Evolutionary conservation across 1,284 basidiomycete genomes (phyloP).

Genomic region (Cutaneotrichosporon sp.): DNA sequence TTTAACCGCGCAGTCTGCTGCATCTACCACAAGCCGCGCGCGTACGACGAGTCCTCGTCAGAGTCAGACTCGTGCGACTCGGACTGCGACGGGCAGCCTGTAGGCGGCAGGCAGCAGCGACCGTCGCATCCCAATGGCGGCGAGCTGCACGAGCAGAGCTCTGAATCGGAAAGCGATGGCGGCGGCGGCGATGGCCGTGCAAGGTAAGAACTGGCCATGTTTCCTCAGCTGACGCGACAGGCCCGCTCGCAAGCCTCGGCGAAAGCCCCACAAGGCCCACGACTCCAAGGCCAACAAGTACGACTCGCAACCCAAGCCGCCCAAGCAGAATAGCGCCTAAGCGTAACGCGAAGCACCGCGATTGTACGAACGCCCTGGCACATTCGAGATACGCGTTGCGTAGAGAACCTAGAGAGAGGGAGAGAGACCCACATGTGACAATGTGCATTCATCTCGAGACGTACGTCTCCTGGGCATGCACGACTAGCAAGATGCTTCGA

Average conservation of each 20-base stretch:
- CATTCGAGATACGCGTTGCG: background rate
- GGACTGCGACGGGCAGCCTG: conserved; percentile 14
- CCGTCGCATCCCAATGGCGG: background rate
- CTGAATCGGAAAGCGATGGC: conserved; percentile 22
- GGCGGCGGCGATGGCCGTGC: conserved; percentile 24
- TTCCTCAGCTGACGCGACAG: background rate
- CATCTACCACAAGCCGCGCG: conserved; percentile 57
- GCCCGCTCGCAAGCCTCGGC: conserved; percentile 14
- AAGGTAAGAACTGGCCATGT: conserved; percentile 6
- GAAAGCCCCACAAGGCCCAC: conserved; percentile 15
- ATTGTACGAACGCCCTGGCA: background rate
- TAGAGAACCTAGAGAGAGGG: background rate
- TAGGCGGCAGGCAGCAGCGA: background rate
- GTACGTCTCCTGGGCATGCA: no score
- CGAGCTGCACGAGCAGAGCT: conserved; percentile 19
- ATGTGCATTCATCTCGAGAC: no score
- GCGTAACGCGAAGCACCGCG: background rate
- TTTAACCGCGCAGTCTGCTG: conserved; percentile 56
- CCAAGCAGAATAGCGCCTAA: background rate
- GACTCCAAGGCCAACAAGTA: conserved; percentile 25
- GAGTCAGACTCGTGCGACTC: conserved; percentile 49
- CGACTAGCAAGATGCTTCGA: no score
- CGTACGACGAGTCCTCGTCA: conserved; percentile 54
- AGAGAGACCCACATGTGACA: background rate
- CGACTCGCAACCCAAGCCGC: conserved; percentile 17